Percentiles rank a stretch among this genome's conserved stretches.
Conservation (phyloP, 306 rosid genomes). For the Trifolium fragiferum region DNA sequence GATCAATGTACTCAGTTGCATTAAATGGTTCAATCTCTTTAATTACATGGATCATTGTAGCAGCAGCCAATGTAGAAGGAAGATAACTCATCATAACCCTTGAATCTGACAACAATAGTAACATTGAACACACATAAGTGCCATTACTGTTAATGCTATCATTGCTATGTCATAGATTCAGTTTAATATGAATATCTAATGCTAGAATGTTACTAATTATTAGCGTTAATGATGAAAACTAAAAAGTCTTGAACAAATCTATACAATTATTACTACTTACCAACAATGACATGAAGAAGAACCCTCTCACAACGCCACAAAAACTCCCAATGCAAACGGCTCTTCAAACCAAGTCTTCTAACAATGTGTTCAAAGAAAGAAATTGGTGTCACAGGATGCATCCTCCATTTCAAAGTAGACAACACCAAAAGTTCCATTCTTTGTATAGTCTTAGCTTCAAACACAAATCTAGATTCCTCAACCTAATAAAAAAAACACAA, state of each 20-base stretch:
- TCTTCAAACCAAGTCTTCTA: constrained; percentile 78
- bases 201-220: constrained; percentile 4
- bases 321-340: constrained; percentile 77
- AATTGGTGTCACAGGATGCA: constrained; percentile 90
- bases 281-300: constrained; percentile 66
- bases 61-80: constrained; percentile 88
- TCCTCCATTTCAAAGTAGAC: constrained; percentile 88
- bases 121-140: constrained; percentile 9
- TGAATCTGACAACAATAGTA: constrained; percentile 58
- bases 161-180: constrained; percentile 1
- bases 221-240: constrained; percentile 1
- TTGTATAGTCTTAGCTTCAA: constrained; percentile 82
- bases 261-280: constrained; percentile 45
- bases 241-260: not conserved
- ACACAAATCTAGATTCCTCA: constrained; percentile 72
- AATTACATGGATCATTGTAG: constrained; percentile 77
- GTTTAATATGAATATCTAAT: not conserved
- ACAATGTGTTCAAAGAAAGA: constrained; percentile 83
- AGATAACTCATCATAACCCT: constrained; percentile 62
- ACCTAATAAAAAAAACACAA: constrained; percentile 49
- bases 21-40: constrained; percentile 71
- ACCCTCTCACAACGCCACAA: constrained; percentile 74
- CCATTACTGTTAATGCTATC: constrained; percentile 14
- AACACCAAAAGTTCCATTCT: constrained; percentile 97
- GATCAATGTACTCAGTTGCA: constrained; percentile 64